Base-by-base conservation (phyloP, 495 filamentous ascomycete species). In the Daldinia decipiens region DNA sequence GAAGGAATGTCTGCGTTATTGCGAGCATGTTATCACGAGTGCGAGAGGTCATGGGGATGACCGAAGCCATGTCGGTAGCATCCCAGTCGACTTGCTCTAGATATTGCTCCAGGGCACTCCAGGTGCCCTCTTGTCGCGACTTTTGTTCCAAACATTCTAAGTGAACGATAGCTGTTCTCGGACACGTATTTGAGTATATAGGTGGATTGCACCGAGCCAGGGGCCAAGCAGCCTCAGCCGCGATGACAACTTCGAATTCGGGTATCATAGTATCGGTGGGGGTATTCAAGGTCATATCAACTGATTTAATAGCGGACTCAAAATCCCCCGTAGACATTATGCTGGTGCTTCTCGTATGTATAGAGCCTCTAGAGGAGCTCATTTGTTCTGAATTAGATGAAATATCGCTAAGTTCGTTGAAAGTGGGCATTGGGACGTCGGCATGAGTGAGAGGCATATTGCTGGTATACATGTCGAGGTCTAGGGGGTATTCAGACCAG, bases 21-120 rank as follows among this genome's bases (percentile, higher is more conserved):
- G 86, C 87, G 15, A 89, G 82, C 58, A 90, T 82, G 77, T 85
- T 87, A 72, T 90, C 88, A n/a, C 87, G 82, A 36, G 87, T 86
- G 27, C 79, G 77, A 12, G 84, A 73, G 4, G 78, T 79, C 31
- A 89, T 74, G 8, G 83, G 80, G 24, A 84, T 82, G 8, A 85
- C 82, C 5, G 77, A 79, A 24, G 82, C 76, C 58, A 84, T 74
- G 47, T 87, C 84, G 34, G 75, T 63, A 8, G 71, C 69, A 34
- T 79, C 68, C 76, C 77, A 72, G 53, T 81, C 72, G 6, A 72
- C 71, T 39, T 75, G 65, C 39, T 81, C 74, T 24, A 83, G 67
- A 43, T 81, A 78, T 36, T 77, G 70, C 53, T 83, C 80, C 68
- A 85, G 60, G 2, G 80, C 72, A 51, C 70, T 77, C 82, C 83